phyloP scores from a whole-genome alignment of 2,329 filamentous ascomycete genomes.

The Aureobasidium sp. region DNA sequence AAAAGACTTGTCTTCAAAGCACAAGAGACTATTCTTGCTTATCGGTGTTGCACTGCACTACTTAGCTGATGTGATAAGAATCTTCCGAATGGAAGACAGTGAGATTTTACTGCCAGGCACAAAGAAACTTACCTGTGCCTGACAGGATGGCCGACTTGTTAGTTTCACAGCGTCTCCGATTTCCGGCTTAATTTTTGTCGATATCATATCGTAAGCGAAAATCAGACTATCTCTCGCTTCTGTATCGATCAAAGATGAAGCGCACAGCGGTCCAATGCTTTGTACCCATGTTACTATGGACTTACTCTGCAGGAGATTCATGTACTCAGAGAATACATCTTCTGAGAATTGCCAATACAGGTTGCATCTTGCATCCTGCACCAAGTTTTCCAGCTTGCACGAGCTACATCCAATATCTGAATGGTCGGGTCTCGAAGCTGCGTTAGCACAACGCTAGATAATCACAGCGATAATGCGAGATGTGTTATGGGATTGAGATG shows the following conservation, averaged over 20 bases:
- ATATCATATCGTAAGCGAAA: not conserved
- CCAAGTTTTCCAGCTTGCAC: not conserved
- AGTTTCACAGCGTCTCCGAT: constrained; percentile 1
- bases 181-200: not conserved
- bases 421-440: not conserved
- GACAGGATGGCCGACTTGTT: not conserved
- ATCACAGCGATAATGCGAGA: not conserved
- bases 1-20: not conserved
- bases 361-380: constrained; percentile 13
- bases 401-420: not conserved
- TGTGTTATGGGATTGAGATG: not conserved
- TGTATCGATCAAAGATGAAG: not conserved
- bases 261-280: not conserved
- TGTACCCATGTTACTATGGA: not conserved
- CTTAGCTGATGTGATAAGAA: not conserved
- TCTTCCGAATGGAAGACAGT: not conserved
- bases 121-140: not conserved
- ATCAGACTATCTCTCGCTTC: not conserved
- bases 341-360: constrained; percentile 1
- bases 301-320: not conserved
- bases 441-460: constrained; percentile 3
- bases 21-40: not conserved
- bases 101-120: constrained; percentile 4
- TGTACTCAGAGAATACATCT: not conserved
- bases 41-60: not conserved